Conservation (phyloP, 441 rosid genomes). For the Kokia cookei region DNA sequence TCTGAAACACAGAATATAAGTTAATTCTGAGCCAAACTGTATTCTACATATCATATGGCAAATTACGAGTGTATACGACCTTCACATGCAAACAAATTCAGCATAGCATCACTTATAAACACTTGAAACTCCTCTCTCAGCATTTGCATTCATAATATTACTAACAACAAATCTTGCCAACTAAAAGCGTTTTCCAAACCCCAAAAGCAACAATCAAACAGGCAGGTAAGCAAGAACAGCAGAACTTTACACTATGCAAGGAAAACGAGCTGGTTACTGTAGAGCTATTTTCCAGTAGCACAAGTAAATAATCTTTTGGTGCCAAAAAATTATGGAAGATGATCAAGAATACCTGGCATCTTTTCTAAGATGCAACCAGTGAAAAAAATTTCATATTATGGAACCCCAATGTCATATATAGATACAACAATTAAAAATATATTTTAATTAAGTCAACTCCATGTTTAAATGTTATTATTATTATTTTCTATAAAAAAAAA, state of each 20-base stretch:
- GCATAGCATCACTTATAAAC: neutral
- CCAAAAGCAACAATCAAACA: neutral
- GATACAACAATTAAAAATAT: neutral
- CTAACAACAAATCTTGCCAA: neutral
- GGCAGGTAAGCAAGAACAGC: too few species aligned
- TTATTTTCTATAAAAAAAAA: too few species aligned
- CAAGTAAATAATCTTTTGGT: too few species aligned
- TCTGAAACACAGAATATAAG: conserved; percentile 28
- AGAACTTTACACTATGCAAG: neutral
- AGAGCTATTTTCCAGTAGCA: too few species aligned
- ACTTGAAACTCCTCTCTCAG: neutral
- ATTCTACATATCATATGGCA: neutral
- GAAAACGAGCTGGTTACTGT: neutral
- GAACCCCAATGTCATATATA: too few species aligned
- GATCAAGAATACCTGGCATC: neutral
- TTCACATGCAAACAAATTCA: too few species aligned
- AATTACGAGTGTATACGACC: neutral
- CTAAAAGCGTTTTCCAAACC: neutral
- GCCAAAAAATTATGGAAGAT: neutral
- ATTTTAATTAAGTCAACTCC: too few species aligned
- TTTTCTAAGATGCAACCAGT: neutral
- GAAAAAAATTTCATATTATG: too few species aligned
- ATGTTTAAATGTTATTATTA: too few species aligned
- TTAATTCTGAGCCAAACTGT: neutral
- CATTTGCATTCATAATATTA: neutral